Evolutionary conservation across 2,329 filamentous ascomycete genomes (phyloP), one percentile per base, ranked within the genome.

Genomic region (Neocatenulostroma microsporum): DNA sequence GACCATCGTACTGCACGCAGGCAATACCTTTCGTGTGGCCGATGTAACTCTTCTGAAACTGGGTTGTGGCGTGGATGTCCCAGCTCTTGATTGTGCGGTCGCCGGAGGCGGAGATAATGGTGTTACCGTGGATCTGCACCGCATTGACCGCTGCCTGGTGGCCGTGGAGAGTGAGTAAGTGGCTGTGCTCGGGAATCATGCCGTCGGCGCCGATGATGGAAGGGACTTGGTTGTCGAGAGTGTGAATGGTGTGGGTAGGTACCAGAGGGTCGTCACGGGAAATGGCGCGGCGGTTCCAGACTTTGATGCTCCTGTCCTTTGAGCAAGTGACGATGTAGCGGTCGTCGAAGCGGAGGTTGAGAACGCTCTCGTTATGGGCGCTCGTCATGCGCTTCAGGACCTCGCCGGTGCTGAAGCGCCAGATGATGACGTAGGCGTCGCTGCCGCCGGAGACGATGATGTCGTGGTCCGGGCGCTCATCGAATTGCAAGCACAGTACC

Each of bases 1-100:
- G 79, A 18, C 86, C 87, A 57, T 98, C 91, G 55, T 91, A 96
- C 61, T 98, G 89, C 12, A 98, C 88, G 58, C 91, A 98, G 3
- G 91, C 91, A 51, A 98, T 96, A 21, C 91, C 91, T 59, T 98
- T 98, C 45, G 77, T 78, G 54, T 98, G 91, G 2, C 89, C 91
- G 25, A 84, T 71, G 21, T 94, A 78, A 1, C 84, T 94, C 51
- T 83, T 78, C 29, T 74, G 72, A 58, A 84, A 89, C 28, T 73
- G 67, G 39, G 86, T 84, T 6, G 78, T 83, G 13, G 81, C 81
- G n/a, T n/a, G n/a, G 67, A 94, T 84, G 58, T 93, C 82, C 91
- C 91, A 98, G 14, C 95, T 74, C 60, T 94, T 95, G 63, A 98
- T 88, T 45, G 83, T 78, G 24, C 91, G 80, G 58, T 98, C 91